phyloP scores from a whole-genome alignment of 2,329 filamentous ascomycete species.

The Diaporthe batatas region DNA sequence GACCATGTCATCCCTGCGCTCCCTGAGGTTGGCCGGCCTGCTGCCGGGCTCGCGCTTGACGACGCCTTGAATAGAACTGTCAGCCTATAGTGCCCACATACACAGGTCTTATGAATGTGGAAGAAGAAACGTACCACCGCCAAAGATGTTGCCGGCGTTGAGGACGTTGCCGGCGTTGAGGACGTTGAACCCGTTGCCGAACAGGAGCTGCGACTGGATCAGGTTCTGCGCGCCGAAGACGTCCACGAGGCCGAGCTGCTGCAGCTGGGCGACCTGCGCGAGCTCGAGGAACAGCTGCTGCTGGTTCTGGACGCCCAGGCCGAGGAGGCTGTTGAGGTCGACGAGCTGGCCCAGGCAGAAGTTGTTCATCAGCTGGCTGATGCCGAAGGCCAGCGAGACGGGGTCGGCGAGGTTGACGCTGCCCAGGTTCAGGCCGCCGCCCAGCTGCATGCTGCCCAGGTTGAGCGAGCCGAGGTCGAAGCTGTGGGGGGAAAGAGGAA shows the following conservation, averaged over 20 bases:
- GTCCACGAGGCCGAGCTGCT: constrained; percentile 49
- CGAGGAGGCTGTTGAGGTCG: constrained; percentile 45
- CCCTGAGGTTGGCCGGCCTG: constrained; percentile 47
- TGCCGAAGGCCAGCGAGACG: constrained; percentile 48
- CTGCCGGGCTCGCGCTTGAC: constrained; percentile 50
- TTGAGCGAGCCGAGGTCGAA: constrained; percentile 4
- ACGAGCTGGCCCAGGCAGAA: constrained; percentile 49
- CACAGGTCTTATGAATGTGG: too few species aligned
- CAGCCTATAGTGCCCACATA: constrained; percentile 23
- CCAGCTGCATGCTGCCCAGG: constrained; percentile 35
- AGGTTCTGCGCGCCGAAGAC: constrained; percentile 48
- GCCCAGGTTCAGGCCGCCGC: constrained; percentile 46
- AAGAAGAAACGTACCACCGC: too few species aligned
- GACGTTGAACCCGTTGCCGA: constrained; percentile 37
- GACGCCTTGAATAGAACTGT: constrained; percentile 44
- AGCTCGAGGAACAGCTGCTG: constrained; percentile 52
- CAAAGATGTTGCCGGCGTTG: background rate
- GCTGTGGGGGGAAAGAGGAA: background rate
- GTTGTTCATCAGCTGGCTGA: constrained; percentile 48
- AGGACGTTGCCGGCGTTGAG: constrained; percentile 46
- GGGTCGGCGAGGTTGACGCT: constrained; percentile 49
- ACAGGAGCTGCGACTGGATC: constrained; percentile 46
- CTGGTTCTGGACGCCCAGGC: constrained; percentile 47
- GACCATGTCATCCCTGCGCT: constrained; percentile 44
- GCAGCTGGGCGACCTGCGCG: constrained; percentile 50